phyloP scores from a whole-genome alignment of 2,329 filamentous ascomycete genomes.

The Penicillium sp. region DNA sequence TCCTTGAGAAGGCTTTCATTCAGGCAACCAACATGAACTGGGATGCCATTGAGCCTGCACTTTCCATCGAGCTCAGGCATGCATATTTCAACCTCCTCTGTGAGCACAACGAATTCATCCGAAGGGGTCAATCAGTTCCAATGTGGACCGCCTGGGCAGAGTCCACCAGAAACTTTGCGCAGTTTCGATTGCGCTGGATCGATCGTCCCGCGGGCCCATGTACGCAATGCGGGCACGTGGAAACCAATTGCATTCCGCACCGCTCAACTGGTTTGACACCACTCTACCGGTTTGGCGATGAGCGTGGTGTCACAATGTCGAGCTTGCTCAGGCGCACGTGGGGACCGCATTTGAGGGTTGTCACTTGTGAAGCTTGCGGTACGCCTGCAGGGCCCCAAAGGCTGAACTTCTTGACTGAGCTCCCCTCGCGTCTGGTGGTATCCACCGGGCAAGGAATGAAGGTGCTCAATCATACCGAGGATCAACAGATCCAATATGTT shows the following conservation, averaged over 20 bases:
- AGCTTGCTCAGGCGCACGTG: constrained; percentile 19
- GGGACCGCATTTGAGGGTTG: background rate
- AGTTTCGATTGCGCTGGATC: constrained; percentile 21
- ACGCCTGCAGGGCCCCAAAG: background rate
- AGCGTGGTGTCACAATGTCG: constrained; percentile 15
- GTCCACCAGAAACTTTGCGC: constrained; percentile 21
- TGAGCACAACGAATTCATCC: constrained; percentile 2
- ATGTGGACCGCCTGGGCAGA: constrained; percentile 21
- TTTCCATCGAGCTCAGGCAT: constrained; percentile 15
- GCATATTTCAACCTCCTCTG: constrained; percentile 14
- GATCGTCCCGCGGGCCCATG: background rate
- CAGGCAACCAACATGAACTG: constrained; percentile 26
- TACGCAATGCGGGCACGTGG: background rate
- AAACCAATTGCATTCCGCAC: background rate
- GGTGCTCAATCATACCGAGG: constrained; percentile 21
- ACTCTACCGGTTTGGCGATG: constrained; percentile 3
- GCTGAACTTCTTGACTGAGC: constrained; percentile 12
- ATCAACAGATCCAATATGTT: constrained; percentile 22
- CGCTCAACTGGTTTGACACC: background rate
- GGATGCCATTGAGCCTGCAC: constrained; percentile 18
- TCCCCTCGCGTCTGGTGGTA: constrained; percentile 30
- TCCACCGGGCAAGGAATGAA: constrained; percentile 7
- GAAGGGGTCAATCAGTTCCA: constrained; percentile 8
- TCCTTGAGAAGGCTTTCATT: constrained; percentile 22
- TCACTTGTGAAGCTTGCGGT: constrained; percentile 8